phyloP scores from a whole-genome alignment of 176 grass and related monocot species.

The Saccharum officinarum region DNA sequence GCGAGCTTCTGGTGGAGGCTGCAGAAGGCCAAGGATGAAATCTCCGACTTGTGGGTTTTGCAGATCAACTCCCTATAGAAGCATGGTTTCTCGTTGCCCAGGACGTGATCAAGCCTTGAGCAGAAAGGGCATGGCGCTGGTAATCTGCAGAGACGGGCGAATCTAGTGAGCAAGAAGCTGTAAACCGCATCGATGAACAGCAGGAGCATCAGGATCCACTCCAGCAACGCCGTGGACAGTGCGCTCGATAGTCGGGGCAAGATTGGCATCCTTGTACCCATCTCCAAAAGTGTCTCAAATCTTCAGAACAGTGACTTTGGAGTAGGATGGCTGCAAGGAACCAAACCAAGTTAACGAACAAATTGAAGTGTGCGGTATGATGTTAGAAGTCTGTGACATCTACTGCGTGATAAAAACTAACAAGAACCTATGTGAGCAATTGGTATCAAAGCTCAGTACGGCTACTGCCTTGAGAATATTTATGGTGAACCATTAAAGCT shows the following conservation, averaged over 20 bases:
- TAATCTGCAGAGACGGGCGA: conserved; percentile 70
- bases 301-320: background rate
- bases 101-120: conserved; percentile 73
- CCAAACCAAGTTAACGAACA: conserved; percentile 19
- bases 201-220: conserved; percentile 86
- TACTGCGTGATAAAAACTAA: background rate
- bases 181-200: conserved; percentile 72
- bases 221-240: conserved; percentile 60
- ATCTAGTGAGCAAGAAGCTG: conserved; percentile 65
- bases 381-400: background rate
- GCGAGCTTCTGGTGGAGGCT: conserved; percentile 71
- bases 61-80: conserved; percentile 90
- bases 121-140: conserved; percentile 76
- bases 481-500: conserved; percentile 34
- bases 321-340: conserved; percentile 7
- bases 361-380: background rate
- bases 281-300: background rate
- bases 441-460: background rate
- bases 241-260: conserved; percentile 32
- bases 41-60: conserved; percentile 71
- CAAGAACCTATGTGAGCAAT: background rate
- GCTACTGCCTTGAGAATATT: background rate
- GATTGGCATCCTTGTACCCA: conserved; percentile 45
- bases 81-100: conserved; percentile 69
- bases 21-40: conserved; percentile 82